Conservation (phyloP, 371 early-diverging fungal species). For the Haplosporangium sp. region DNA sequence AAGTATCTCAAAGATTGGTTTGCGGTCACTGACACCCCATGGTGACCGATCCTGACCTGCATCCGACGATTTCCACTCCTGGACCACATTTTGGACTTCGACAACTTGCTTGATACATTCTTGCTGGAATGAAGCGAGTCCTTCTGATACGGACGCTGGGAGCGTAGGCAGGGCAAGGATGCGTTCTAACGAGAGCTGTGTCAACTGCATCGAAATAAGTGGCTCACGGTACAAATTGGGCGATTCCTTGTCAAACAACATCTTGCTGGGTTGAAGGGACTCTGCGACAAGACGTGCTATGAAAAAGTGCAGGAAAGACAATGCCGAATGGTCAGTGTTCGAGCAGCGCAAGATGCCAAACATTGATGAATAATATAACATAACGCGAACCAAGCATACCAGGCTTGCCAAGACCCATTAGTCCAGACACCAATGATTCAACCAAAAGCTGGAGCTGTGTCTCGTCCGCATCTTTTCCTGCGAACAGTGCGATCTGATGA, state of each 20-base stretch:
- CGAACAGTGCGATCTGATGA: conserved; percentile 27
- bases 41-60: conserved; percentile 28
- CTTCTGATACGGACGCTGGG: conserved; percentile 7
- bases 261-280: conserved; percentile 56
- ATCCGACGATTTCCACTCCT: conserved; percentile 14
- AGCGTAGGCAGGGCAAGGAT: conserved; percentile 13
- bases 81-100: conserved; percentile 21
- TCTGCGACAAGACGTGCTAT: conserved; percentile 41
- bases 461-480: conserved; percentile 35
- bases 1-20: conserved; percentile 46
- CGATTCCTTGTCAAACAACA: conserved; percentile 60
- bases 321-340: background rate
- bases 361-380: background rate
- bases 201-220: conserved; percentile 60
- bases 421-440: conserved; percentile 14
- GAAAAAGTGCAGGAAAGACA: background rate
- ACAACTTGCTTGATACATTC: conserved; percentile 13
- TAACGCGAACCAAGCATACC: conserved; percentile 9
- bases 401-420: conserved; percentile 19
- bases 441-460: conserved; percentile 46
- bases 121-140: conserved; percentile 14
- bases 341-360: background rate
- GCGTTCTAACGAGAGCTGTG: conserved; percentile 53
- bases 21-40: conserved; percentile 49
- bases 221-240: conserved; percentile 63